Percentiles rank a stretch among this genome's conserved stretches.
Evolutionary conservation across 2,329 filamentous ascomycete genomes (phyloP).

Genomic region (Ascochyta rabiei): DNA sequence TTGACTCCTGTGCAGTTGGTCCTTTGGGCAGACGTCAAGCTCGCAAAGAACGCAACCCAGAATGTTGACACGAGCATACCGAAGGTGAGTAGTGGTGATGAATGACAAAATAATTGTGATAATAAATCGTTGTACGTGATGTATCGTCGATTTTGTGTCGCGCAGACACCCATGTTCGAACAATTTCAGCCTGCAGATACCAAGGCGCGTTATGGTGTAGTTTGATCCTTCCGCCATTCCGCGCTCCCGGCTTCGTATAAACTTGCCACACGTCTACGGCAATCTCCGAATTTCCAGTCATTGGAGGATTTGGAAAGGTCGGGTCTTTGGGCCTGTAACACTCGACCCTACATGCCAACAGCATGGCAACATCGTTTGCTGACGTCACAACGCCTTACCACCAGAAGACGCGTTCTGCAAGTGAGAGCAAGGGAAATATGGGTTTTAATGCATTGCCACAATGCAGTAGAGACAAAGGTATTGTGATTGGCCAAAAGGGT

Average conservation of each 20-base stretch:
- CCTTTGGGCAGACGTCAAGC: background rate
- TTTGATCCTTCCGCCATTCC: background rate
- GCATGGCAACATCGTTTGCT: too few species aligned
- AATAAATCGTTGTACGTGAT: background rate
- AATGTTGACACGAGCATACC: background rate
- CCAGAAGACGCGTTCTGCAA: too few species aligned
- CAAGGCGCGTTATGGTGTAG: background rate
- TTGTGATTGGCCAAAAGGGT: too few species aligned
- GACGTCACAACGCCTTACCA: too few species aligned
- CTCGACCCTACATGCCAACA: too few species aligned
- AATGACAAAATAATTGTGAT: background rate
- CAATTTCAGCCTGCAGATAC: background rate
- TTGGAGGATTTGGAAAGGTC: background rate
- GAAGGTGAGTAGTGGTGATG: too few species aligned
- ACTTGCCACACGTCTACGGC: background rate
- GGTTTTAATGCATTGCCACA: too few species aligned
- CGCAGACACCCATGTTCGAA: background rate
- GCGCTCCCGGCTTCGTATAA: background rate
- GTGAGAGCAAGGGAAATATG: too few species aligned
- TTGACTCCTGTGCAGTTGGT: constrained; percentile 9
- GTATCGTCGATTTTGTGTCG: background rate
- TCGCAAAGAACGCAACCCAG: background rate
- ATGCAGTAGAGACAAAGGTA: too few species aligned
- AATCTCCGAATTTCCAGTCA: background rate
- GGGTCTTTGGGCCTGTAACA: too few species aligned